phyloP scores from a whole-genome alignment of 1,284 basidiomycete species.

The Irpex lacteus region DNA sequence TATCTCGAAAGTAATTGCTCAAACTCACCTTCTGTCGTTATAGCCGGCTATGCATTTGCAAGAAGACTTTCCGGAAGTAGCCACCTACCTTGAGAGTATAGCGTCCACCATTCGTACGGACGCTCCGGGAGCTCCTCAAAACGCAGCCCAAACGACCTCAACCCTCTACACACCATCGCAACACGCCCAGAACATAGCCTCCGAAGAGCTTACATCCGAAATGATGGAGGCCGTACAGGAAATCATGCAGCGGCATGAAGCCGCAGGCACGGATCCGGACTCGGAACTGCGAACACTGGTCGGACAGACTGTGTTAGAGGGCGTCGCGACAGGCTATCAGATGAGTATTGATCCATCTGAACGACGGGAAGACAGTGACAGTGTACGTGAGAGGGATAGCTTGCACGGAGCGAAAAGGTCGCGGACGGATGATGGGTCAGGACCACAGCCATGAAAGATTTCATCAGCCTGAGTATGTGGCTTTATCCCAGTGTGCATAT shows the following conservation, averaged over 20 bases:
- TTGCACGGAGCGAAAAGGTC: constrained; percentile 28
- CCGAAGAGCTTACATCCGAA: constrained; percentile 66
- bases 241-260: constrained; percentile 65
- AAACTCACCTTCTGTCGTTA: background rate
- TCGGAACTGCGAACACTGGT: constrained; percentile 58
- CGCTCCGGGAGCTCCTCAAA: background rate
- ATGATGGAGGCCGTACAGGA: constrained; percentile 65
- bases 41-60: constrained; percentile 74
- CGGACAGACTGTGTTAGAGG: constrained; percentile 56
- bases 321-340: constrained; percentile 56
- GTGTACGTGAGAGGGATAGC: constrained; percentile 15
- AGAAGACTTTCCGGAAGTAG: constrained; percentile 81
- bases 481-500: too few species aligned
- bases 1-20: background rate
- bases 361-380: constrained; percentile 14
- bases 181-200: constrained; percentile 65
- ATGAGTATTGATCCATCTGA: constrained; percentile 32
- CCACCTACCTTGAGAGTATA: constrained; percentile 55
- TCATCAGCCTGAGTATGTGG: background rate
- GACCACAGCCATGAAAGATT: background rate
- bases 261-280: constrained; percentile 59
- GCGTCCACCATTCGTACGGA: constrained; percentile 6
- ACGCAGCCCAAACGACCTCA: constrained; percentile 14
- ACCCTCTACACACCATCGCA: constrained; percentile 47
- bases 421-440: constrained; percentile 23